phyloP scores from a whole-genome alignment of 1,284 basidiomycete genomes.

The Apiotrichum sp. region DNA sequence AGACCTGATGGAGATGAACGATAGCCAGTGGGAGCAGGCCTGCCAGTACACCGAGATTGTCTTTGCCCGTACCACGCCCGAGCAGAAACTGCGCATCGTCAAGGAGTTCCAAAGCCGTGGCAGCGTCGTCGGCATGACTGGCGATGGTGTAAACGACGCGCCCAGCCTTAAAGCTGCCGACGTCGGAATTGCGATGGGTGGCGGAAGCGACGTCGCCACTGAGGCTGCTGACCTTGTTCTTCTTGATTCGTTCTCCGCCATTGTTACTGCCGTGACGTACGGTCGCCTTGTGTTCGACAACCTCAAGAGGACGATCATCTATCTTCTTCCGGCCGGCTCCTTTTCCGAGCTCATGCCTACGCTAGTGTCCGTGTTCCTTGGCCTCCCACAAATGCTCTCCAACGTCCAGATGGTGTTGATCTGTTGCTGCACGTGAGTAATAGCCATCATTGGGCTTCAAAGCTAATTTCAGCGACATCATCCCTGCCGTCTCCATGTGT shows the following conservation, averaged over 20 bases:
- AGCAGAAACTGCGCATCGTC: constrained; percentile 66
- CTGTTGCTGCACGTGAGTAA: constrained; percentile 7
- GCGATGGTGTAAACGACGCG: constrained; percentile 67
- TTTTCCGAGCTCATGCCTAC: constrained; percentile 66
- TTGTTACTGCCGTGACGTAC: constrained; percentile 51
- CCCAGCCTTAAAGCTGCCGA: constrained; percentile 54
- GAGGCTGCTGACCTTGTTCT: constrained; percentile 47
- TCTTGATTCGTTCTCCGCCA: constrained; percentile 44
- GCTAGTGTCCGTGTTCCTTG: constrained; percentile 52
- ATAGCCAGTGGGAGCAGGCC: constrained; percentile 53
- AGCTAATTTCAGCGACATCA: constrained; percentile 48
- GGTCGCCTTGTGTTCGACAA: constrained; percentile 66
- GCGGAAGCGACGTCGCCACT: constrained; percentile 48
- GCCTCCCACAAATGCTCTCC: constrained; percentile 54
- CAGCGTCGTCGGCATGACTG: constrained; percentile 56
- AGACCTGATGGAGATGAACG: constrained; percentile 52
- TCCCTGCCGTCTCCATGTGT: constrained; percentile 56
- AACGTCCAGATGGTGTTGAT: constrained; percentile 50
- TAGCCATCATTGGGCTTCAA: not conserved
- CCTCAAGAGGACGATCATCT: constrained; percentile 52
- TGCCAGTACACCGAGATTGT: constrained; percentile 62
- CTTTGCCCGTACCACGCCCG: constrained; percentile 66
- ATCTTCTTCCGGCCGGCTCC: constrained; percentile 46
- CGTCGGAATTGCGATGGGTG: constrained; percentile 51
- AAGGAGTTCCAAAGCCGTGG: constrained; percentile 55